phyloP scores from a whole-genome alignment of 169 alveolate genomes.

The Plasmodium fragile region DNA sequence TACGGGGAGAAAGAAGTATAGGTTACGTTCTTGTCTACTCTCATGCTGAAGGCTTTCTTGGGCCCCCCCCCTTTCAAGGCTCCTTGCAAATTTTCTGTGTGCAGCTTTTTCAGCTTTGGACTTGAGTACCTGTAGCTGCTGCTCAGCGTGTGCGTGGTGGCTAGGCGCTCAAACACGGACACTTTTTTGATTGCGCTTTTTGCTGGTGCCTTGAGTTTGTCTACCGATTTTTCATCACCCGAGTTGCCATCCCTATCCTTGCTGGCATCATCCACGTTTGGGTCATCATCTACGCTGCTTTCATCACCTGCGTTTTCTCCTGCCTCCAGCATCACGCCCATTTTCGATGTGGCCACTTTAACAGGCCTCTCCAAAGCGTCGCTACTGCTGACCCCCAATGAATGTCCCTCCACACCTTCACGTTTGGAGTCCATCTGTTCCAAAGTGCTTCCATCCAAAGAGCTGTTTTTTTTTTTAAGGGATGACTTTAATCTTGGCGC shows the following conservation, averaged over 20 bases:
- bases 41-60: constrained; percentile 43
- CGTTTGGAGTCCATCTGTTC: neutral
- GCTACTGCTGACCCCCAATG: neutral
- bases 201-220: neutral
- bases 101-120: constrained; percentile 25
- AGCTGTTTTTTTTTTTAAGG: neutral
- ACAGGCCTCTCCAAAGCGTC: neutral
- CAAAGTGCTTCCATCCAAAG: neutral
- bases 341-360: neutral
- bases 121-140: neutral
- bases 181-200: neutral
- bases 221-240: neutral
- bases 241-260: neutral
- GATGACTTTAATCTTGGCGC: constrained; percentile 7
- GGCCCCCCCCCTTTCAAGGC: neutral
- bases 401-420: neutral
- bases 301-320: constrained; percentile 6
- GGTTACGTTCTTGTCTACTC: constrained; percentile 20
- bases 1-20: constrained; percentile 26
- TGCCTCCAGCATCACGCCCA: neutral
- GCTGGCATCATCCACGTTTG: neutral
- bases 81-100: constrained; percentile 22
- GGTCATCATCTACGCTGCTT: constrained; percentile 10
- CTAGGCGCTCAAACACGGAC: constrained; percentile 20
- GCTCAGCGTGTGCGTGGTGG: constrained; percentile 4